Conservation (phyloP, 148 eudicot species). For the Dianthus caryophyllus region DNA sequence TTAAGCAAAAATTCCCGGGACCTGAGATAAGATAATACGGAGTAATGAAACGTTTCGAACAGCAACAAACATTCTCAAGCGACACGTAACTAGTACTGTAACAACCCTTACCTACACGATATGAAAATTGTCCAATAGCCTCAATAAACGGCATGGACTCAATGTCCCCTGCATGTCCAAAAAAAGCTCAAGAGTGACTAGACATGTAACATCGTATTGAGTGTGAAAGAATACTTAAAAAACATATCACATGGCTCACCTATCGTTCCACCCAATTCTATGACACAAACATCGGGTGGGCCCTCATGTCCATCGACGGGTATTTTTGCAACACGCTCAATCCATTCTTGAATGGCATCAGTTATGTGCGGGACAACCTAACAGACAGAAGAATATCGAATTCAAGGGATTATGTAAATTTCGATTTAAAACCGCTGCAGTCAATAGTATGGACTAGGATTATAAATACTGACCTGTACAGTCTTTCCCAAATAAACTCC, state of each 20-base stretch:
- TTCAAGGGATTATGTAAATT: slow-evolving; percentile 2
- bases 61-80: neutral
- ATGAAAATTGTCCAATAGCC: slow-evolving; percentile 92
- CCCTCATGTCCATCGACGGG: slow-evolving; percentile 96
- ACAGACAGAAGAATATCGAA: slow-evolving; percentile 14
- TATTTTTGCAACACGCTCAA: slow-evolving; percentile 79
- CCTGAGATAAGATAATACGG: slow-evolving; percentile 38
- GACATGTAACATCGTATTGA: neutral
- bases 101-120: slow-evolving; percentile 70
- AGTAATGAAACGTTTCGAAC: neutral
- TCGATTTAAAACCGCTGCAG: neutral
- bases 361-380: slow-evolving; percentile 98
- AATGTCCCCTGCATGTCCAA: slow-evolving; percentile 63
- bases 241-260: slow-evolving; percentile 38
- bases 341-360: slow-evolving; percentile 96
- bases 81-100: neutral
- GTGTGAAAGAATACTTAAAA: neutral
- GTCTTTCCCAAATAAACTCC: slow-evolving; percentile 95
- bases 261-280: slow-evolving; percentile 96
- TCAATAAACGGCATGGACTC: slow-evolving; percentile 97
- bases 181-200: slow-evolving; percentile 2
- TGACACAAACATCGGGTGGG: slow-evolving; percentile 96
- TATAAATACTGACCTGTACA: slow-evolving; percentile 67
- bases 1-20: slow-evolving; percentile 87
- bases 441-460: slow-evolving; percentile 7